Evolutionary conservation across 2,329 filamentous ascomycete genomes (phyloP), one percentile per base, ranked within the genome.

Genomic region (Fusarium sp.): DNA sequence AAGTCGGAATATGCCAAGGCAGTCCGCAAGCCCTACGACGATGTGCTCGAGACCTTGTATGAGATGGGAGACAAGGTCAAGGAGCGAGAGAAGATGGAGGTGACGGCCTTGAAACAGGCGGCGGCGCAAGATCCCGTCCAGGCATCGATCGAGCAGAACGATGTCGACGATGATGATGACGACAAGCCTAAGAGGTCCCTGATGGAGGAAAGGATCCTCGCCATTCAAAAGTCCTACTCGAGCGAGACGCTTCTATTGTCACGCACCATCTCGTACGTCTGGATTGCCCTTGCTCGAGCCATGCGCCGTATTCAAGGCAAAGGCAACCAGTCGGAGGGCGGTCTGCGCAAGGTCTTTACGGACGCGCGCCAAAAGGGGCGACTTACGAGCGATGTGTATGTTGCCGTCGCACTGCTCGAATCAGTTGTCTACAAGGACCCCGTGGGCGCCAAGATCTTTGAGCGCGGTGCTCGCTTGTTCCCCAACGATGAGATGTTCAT

Each of bases 261-360:
- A 48, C 92, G 93, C 77, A 96, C 94, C 2, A 92, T 99, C 65
- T 97, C 97, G 0, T 95, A 95, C 79, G 92, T 95, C 6, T 99
- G 97, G 97, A 97, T 98, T 79, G 95, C 95, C 18, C 87, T 98
- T 68, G 97, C 98, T 84, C 92, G 97, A 60, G 94, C 96, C 5
- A 98, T 98, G 90, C 94, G 97, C 66, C 94, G 97, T 63, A 92
- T 98, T 18, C 95, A 98, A 83, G 97, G 97, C 71, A 95, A 95
- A 73, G 92, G 92, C 77, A 86, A 83, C 20, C 84, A 87, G 29
- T 83, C 86, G 3, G 86, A 86, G 43, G 97, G 97, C 9, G 97
- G 97, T 4, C 93, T 97, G 77, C 91, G 97, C 70, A 93, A 95
- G 76, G 91, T 98, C 14, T 98, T 99, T 80, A 92, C 91, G 3